Conservation (phyloP, 805 yeast species). For the Grigorovia jiainica region DNA sequence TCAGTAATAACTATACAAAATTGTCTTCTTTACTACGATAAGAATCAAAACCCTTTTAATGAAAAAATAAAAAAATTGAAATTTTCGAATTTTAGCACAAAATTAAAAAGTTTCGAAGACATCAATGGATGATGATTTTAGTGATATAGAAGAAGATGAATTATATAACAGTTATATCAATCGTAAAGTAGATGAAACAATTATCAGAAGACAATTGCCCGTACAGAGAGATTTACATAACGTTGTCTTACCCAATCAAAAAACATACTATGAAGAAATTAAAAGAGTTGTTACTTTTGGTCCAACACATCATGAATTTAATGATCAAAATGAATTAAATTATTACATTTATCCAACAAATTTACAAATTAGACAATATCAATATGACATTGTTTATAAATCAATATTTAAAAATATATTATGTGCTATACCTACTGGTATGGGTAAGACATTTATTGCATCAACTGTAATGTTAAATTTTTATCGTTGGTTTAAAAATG, state of each 20-base stretch:
- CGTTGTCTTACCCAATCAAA: conserved; percentile 22
- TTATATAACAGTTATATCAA: conserved; percentile 27
- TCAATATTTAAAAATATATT: conserved; percentile 66
- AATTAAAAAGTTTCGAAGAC: neutral
- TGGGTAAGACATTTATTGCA: conserved; percentile 95
- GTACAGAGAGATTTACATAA: conserved; percentile 31
- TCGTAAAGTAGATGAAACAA: conserved; percentile 24
- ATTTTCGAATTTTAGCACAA: no score
- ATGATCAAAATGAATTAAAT: conserved; percentile 14
- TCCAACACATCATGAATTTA: conserved; percentile 44
- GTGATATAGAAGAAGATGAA: conserved; percentile 24
- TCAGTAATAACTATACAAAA: neutral
- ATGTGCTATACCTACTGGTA: conserved; percentile 93
- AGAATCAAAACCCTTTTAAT: no score
- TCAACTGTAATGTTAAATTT: conserved; percentile 87
- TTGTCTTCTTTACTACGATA: no score
- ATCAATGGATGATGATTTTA: conserved; percentile 2
- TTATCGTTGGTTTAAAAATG: conserved; percentile 69
- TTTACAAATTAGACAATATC: conserved; percentile 78
- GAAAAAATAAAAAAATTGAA: no score
- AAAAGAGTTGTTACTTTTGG: conserved; percentile 27
- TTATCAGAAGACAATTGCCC: conserved; percentile 22
- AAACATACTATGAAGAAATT: conserved; percentile 31
- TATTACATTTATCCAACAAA: conserved; percentile 79
- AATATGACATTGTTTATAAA: conserved; percentile 63